Base-by-base conservation (phyloP, 768 basidiomycete species). In the Rhizopogon sp. region DNA sequence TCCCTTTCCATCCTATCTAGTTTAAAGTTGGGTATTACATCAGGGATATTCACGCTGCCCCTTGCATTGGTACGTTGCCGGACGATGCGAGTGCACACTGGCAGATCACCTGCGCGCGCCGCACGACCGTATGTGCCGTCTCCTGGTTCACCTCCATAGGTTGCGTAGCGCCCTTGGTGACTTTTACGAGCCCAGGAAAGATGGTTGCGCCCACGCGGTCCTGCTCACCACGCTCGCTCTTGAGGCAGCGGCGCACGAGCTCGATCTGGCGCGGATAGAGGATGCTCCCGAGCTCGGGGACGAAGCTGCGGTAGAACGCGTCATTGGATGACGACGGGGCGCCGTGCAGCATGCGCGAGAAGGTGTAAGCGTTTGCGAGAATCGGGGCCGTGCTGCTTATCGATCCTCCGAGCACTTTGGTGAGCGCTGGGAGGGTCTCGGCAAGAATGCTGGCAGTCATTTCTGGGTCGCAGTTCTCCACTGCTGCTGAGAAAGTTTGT, bases 161-260 rank as follows among this genome's bases (percentile, higher is more conserved):
- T 11, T 67, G 63, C 7, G 63, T 49, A 0, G 71, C 60, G 1
- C 71, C 76, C 56, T 74, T 76, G 1, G 82, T 80, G 13, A 93
- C 84, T 70, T 93, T 94, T 52, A 93, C 92, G 29, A 93, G 75
- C 2, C 92, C 92, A 2, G 91, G 91, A 67, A 94, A 94, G 58
- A 93, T 82, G 0, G 90, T 90, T 4, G 89, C 84, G 10, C 92
- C 92, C 3, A 93, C 90, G 10, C 79, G 74, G 62, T 93, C 90
- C 2, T 73, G 64, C 47, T 92, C 87, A 6, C 88, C 86, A 33
- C 78, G 69, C 68, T 93, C 92, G 59, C 84, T 88, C 62, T 76
- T 84, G 61, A 88, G 65, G 71, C 92, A 94, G 29, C 91, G 75
- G 67, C 91, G 90, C 43, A 92, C 83, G 42, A 93, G 81, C 66